A percentile compares a stretch with the other conserved stretches of the same genome.
These are phyloP conservation scores for Cotoneaster glaucophyllus DNA, from an alignment of 306 rosid species.

Conservation along the genomic window DNA sequence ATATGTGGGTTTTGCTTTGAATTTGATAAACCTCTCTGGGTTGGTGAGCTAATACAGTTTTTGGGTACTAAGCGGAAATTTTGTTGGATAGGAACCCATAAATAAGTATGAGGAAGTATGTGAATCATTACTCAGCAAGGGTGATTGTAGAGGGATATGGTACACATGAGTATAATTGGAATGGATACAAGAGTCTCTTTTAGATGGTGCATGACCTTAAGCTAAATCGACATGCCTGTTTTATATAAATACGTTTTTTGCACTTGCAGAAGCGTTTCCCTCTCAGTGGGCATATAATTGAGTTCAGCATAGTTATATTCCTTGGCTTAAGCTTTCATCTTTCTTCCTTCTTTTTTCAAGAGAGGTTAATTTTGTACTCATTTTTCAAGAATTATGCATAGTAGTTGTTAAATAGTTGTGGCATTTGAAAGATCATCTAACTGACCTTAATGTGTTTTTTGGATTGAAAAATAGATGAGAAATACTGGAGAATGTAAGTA, in stretches of 20 bases:
- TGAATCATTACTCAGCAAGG: constrained; percentile 66
- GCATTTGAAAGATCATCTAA: too few relatives aligned
- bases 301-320: too few relatives aligned
- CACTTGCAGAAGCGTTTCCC: neutral
- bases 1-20: constrained; percentile 32
- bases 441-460: too few relatives aligned
- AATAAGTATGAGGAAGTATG: constrained; percentile 79
- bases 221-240: constrained; percentile 76
- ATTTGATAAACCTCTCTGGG: constrained; percentile 9
- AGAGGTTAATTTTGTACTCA: too few relatives aligned
- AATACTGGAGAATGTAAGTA: neutral
- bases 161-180: constrained; percentile 92
- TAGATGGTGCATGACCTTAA: constrained; percentile 79
- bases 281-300: neutral
- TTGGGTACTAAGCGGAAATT: constrained; percentile 13
- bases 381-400: too few relatives aligned
- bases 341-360: too few relatives aligned
- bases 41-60: constrained; percentile 22
- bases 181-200: constrained; percentile 86
- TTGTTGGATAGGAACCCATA: constrained; percentile 11
- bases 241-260: neutral
- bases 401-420: too few relatives aligned
- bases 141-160: constrained; percentile 44
- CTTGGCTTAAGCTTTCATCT: too few relatives aligned
- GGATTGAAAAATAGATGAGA: neutral